phyloP scores from a whole-genome alignment of 192 early-diverging fungal species.

The Entophlyctis luteolus region DNA sequence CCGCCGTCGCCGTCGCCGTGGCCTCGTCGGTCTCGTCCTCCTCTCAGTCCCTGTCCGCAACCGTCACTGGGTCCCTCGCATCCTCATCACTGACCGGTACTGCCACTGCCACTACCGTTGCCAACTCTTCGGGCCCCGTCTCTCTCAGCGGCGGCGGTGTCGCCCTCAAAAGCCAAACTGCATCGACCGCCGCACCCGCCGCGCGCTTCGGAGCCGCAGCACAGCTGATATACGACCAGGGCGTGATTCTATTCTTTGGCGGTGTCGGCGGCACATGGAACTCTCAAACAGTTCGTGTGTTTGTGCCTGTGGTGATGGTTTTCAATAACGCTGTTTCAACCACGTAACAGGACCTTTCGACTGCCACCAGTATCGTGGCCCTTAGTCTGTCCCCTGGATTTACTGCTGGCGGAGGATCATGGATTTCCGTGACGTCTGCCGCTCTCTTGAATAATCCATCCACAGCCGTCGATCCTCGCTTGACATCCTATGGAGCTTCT shows the following conservation, averaged over 20 bases:
- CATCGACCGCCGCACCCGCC: not conserved
- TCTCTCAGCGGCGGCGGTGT: not conserved
- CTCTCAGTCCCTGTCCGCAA: not conserved
- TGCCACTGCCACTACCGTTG: not conserved
- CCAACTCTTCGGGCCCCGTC: not conserved
- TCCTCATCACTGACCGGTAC: not conserved
- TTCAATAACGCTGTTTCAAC: not conserved
- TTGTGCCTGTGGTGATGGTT: not conserved
- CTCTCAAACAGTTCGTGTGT: not conserved
- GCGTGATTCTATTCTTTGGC: conserved; percentile 2
- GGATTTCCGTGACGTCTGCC: not conserved
- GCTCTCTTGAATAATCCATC: not conserved
- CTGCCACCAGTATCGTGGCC: not conserved
- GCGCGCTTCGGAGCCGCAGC: conserved; percentile 14
- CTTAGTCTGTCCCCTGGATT: not conserved
- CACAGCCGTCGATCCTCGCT: not conserved
- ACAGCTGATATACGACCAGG: not conserved
- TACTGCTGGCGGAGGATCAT: not conserved
- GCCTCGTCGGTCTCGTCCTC: not conserved
- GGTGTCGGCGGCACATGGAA: not conserved
- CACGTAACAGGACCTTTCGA: not conserved
- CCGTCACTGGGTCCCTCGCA: not conserved
- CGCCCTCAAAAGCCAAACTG: not conserved
- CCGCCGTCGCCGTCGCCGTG: not conserved
- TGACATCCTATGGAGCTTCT: not conserved